Percentiles rank a stretch among this genome's conserved stretches.
Evolutionary conservation across 164 flowering plant species (phyloP).

Genomic region (Tetracentron sinense): DNA sequence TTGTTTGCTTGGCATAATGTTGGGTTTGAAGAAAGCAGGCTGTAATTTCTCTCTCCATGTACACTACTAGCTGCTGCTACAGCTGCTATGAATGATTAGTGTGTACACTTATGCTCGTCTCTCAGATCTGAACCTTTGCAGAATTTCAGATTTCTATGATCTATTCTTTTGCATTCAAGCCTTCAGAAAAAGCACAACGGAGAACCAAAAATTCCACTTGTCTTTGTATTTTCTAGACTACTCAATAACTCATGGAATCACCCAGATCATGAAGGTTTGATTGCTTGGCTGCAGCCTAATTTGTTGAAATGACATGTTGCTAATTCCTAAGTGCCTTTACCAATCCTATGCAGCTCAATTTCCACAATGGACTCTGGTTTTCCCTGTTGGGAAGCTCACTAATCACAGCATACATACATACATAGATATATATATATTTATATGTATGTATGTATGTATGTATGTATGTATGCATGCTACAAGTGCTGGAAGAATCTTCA

Average conservation of each 20-base stretch:
- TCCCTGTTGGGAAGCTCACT: too few species aligned
- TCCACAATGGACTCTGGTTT: too few species aligned
- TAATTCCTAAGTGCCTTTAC: too few species aligned
- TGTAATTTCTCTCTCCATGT: constrained; percentile 7
- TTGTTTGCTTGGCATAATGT: not conserved
- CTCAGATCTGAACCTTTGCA: not conserved
- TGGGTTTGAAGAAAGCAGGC: constrained; percentile 9
- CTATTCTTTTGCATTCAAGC: not conserved
- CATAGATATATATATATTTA: too few species aligned
- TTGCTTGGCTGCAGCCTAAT: too few species aligned
- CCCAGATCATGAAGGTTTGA: not conserved
- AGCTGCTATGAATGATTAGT: constrained; percentile 8
- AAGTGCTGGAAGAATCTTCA: too few species aligned
- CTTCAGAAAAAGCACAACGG: not conserved
- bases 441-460: too few species aligned
- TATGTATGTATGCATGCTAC: too few species aligned
- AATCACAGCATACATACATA: too few species aligned
- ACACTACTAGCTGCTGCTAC: constrained; percentile 2
- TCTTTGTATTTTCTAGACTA: not conserved
- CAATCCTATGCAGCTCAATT: too few species aligned
- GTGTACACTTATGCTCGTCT: not conserved
- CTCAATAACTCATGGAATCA: not conserved
- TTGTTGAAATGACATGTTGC: too few species aligned
- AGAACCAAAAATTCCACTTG: not conserved
- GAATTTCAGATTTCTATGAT: not conserved